Base-by-base conservation (phyloP, 139 green algal species). In the Picochlorum sp. region DNA sequence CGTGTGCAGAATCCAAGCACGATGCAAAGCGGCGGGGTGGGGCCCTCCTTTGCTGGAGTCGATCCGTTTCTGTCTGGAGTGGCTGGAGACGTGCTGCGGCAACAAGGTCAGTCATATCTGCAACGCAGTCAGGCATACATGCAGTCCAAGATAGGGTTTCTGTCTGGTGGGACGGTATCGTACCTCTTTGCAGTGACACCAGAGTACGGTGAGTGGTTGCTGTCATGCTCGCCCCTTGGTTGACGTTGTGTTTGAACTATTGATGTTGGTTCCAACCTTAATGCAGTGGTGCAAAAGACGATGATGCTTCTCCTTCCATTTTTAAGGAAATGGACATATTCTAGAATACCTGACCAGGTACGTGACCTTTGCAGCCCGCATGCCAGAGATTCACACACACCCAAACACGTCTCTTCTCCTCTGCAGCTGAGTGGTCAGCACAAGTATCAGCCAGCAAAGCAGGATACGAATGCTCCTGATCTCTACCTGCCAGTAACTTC, bases 401-500 rank as follows among this genome's bases (percentile, higher is more conserved):
- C 0, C 16, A 20, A 51, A 51, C 16, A 20, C 3, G 47, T 26
- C 16, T 54, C 9, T 54, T 54, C 24, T 65, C 23, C 20, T 55
- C 16, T 61, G 24, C 80, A 92, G 78, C 83, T 94, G 49, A 78
- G 77, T 21, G 86, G 82, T 31, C 84, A 77, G 2, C 79, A 90
- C 56, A 82, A 83, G 59, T 98, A 89, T 74, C 87, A 90, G 63
- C 86, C 92, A 7, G 90, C 93, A 6, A 67, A 79, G 1, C 72
- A 83, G 34, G 93, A 98, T 71, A 78, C 90, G 24, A 97, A 98
- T 63, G 87, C 90, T 2, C 93, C 92, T 7, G 93, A 98, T 75
- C 78, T 98, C 58, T 98, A 98, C 82, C 85, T 98, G 21, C 92
- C 93, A 0, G 44, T 93, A 26, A 89, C 96, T 82, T 83, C 80